Evolutionary conservation across 805 yeast species (phyloP), one percentile per base, ranked within the genome.

Genomic region (Spathaspora boniae): DNA sequence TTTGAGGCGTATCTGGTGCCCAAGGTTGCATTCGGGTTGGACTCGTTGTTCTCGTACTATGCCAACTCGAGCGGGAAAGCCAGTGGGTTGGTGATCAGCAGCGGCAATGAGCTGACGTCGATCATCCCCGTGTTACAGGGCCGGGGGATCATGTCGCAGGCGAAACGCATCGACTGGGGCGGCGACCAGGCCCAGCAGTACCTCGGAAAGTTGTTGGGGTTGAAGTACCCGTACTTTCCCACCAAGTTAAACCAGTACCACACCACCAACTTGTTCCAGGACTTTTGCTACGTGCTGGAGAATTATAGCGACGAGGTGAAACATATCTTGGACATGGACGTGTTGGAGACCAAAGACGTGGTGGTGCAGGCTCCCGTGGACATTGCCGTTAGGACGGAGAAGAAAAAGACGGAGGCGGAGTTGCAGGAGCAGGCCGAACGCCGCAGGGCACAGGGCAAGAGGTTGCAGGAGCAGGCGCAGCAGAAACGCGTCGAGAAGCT

Each of bases 181-280:
- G 98, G 96, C 8, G 75, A 76, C 42, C 84, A 76, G 29, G 73
- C 89, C 1, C 75, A 72, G 20, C 76, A 72, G 26, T 89, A 72
- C 47, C 55, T 93, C 52, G 73, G 71, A 38, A 73, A 69, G 45
- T 70, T 82, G 23, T 60, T 93, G 32, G 70, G 79, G 2, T 66
- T 93, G 51, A 93, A 93, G 56, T 93, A 93, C 58, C 98, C 98
- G 1, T 82, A 78, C 47, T 93, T 89, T 56, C 98, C 98, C 4
- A 63, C 85, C 2, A 82, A 79, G 45, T 62, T 91, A 36, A 68
- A 78, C 6, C 60, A 65, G 9, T 64, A 68, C 37, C 94, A 91
- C 51, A 73, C 82, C 9, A 78, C 82, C 32, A 62, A 74, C 38
- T 58, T 93, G 51, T 72, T 88, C 27, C 74, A 83, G 28, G 84